Evolutionary conservation across 257 asterid species (phyloP).

Genomic region (Salvia hispanica): DNA sequence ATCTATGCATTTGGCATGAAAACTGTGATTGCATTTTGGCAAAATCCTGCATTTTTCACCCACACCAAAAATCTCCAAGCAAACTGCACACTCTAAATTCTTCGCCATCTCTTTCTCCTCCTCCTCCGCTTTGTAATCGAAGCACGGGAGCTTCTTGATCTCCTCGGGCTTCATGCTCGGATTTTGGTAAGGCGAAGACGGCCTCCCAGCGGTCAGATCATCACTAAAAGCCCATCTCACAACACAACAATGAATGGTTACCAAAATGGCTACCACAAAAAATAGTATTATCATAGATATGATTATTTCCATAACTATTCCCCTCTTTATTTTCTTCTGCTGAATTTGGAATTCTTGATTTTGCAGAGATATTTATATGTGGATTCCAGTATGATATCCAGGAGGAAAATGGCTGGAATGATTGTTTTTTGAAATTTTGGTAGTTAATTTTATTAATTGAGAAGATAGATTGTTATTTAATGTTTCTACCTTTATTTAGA

Average conservation of each 20-base stretch:
- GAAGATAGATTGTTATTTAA: no score
- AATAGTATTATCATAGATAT: constrained; percentile 45
- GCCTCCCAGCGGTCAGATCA: background rate
- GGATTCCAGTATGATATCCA: no score
- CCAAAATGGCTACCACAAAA: constrained; percentile 47
- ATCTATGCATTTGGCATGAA: constrained; percentile 68
- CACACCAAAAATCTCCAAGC: constrained; percentile 51
- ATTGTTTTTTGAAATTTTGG: no score
- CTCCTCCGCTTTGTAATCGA: constrained; percentile 43
- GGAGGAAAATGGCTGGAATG: no score
- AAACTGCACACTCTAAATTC: constrained; percentile 58
- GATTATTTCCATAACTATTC: constrained; percentile 51
- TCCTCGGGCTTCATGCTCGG: constrained; percentile 53
- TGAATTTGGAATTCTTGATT: background rate
- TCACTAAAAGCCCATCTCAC: constrained; percentile 56
- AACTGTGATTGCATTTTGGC: constrained; percentile 55
- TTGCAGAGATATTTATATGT: background rate
- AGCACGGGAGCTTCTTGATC: constrained; percentile 55
- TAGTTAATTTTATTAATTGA: no score
- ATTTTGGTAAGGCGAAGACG: constrained; percentile 11
- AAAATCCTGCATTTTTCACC: constrained; percentile 68
- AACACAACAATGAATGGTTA: constrained; percentile 56
- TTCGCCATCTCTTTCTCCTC: constrained; percentile 11
- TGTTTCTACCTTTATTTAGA: no score
- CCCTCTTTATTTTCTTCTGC: no score